These are phyloP conservation scores for Ustilago loliicola DNA, from an alignment of 1,284 basidiomycete species.

Conservation along the genomic window DNA sequence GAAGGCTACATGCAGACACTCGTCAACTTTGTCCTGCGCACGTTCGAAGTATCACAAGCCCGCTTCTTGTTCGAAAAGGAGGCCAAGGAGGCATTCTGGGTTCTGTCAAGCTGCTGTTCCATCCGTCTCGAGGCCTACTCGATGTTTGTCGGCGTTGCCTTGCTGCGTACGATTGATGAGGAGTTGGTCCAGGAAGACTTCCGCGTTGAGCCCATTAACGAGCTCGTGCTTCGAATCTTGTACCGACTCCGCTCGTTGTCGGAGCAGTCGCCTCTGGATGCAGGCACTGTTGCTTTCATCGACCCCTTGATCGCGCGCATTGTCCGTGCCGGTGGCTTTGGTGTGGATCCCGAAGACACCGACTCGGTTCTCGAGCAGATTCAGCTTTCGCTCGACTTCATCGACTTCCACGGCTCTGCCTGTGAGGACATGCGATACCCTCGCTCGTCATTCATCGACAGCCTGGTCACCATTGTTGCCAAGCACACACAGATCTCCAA, in stretches of 20 bases:
- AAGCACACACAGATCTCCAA: conserved; percentile 86
- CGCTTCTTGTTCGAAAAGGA: conserved; percentile 44
- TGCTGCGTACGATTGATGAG: conserved; percentile 61
- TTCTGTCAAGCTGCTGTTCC: conserved; percentile 57
- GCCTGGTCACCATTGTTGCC: conserved; percentile 82
- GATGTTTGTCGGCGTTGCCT: conserved; percentile 53
- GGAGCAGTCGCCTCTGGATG: conserved; percentile 85
- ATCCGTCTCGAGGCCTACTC: conserved; percentile 54
- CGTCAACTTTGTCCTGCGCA: conserved; percentile 41
- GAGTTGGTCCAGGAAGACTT: conserved; percentile 60
- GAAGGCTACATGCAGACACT: conserved; percentile 57
- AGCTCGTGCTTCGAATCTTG: conserved; percentile 84
- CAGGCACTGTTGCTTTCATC: conserved; percentile 84
- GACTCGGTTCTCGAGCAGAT: conserved; percentile 90
- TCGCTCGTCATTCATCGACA: conserved; percentile 75
- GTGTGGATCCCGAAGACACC: conserved; percentile 73
- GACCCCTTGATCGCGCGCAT: conserved; percentile 83
- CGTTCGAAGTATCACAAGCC: conserved; percentile 48
- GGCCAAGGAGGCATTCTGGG: conserved; percentile 49
- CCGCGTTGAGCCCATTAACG: conserved; percentile 70
- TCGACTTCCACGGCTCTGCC: conserved; percentile 86
- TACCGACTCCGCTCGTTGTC: conserved; percentile 87
- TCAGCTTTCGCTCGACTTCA: conserved; percentile 83
- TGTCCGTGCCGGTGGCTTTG: conserved; percentile 79
- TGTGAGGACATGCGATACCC: conserved; percentile 75